Conservation (phyloP, 495 filamentous ascomycete genomes). For the Xeromyces bisporus region DNA sequence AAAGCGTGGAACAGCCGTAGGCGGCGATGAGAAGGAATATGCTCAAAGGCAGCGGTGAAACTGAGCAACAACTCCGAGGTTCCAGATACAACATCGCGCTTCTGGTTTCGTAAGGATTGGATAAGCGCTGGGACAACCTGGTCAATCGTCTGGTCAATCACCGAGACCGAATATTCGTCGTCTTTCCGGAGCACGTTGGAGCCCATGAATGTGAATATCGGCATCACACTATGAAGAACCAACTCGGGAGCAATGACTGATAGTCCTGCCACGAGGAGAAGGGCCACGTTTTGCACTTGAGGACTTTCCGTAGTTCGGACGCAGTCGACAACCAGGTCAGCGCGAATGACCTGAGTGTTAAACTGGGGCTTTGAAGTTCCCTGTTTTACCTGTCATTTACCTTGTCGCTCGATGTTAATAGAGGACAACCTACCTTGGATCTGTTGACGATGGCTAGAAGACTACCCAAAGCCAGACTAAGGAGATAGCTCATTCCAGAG, state of each 20-base stretch:
- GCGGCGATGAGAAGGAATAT: slow-evolving; percentile 74
- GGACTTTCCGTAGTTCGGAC: slow-evolving; percentile 76
- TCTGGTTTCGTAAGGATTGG: slow-evolving; percentile 61
- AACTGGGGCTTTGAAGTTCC: slow-evolving; percentile 37
- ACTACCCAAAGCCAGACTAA: slow-evolving; percentile 59
- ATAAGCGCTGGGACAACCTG: slow-evolving; percentile 85
- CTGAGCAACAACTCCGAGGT: slow-evolving; percentile 75
- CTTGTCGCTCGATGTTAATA: neutral
- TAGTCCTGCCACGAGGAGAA: slow-evolving; percentile 72
- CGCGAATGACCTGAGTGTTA: slow-evolving; percentile 57
- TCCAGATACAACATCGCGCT: slow-evolving; percentile 57
- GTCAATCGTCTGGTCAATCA: slow-evolving; percentile 70
- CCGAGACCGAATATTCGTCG: slow-evolving; percentile 89
- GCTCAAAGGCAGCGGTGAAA: slow-evolving; percentile 87
- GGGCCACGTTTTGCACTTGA: slow-evolving; percentile 76
- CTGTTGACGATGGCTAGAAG: slow-evolving; percentile 63
- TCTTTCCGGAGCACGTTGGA: slow-evolving; percentile 71
- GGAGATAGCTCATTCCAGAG: slow-evolving; percentile 72
- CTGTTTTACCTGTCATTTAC: slow-evolving; percentile 4
- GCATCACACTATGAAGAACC: slow-evolving; percentile 93
- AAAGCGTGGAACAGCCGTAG: slow-evolving; percentile 65
- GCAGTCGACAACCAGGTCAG: slow-evolving; percentile 79
- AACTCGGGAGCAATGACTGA: slow-evolving; percentile 72
- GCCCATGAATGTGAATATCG: slow-evolving; percentile 96
- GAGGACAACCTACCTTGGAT: slow-evolving; percentile 31